Evolutionary conservation across 2,329 filamentous ascomycete genomes (phyloP).

Genomic region (Cercospora sp.): DNA sequence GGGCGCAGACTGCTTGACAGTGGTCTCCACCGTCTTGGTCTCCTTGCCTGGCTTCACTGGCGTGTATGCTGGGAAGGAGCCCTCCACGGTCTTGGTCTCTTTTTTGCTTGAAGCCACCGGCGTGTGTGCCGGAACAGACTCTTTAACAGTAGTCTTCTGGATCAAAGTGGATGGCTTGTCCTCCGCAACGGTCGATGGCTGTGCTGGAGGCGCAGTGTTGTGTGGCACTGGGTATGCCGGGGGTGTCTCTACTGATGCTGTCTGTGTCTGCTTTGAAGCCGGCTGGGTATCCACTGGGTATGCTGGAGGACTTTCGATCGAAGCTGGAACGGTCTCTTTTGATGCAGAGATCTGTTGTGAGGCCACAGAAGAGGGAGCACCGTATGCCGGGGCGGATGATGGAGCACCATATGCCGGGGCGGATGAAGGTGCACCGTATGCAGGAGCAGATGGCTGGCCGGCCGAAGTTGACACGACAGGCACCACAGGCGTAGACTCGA

Average conservation of each 20-base stretch:
- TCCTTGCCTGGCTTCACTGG: background rate
- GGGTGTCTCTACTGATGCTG: background rate
- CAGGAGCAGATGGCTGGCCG: background rate
- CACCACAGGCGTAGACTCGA: background rate
- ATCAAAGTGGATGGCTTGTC: background rate
- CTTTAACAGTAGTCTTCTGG: background rate
- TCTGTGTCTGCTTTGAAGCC: background rate
- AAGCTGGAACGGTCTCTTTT: background rate
- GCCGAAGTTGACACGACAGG: background rate
- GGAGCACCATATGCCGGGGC: background rate
- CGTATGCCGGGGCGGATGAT: background rate
- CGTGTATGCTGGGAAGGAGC: background rate
- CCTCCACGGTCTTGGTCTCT: background rate
- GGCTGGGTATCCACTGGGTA: background rate
- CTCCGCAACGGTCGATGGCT: background rate
- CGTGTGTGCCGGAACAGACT: background rate
- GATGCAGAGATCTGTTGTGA: background rate
- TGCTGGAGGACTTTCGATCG: background rate
- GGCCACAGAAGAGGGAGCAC: background rate
- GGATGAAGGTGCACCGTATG: background rate
- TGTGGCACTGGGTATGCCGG: background rate
- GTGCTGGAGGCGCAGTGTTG: background rate
- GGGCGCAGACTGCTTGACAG: background rate
- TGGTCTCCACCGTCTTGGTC: background rate
- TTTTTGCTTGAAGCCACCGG: background rate